phyloP scores from a whole-genome alignment of 177 flowering plant species.

The Tripterygium wilfordii region DNA sequence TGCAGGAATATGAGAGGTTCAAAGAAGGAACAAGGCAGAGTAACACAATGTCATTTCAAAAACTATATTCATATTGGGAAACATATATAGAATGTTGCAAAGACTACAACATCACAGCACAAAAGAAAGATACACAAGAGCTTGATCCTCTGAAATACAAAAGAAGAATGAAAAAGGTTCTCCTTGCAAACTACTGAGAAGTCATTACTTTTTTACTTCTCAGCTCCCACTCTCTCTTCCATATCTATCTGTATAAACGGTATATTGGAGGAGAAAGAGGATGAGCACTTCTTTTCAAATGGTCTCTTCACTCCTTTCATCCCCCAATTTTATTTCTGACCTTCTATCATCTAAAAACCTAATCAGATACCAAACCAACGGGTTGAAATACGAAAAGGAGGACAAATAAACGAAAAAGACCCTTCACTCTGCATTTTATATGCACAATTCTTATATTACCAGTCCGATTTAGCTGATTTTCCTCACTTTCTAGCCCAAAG shows the following conservation, averaged over 20 bases:
- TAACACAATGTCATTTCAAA: conserved; percentile 11
- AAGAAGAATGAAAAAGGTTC: conserved; percentile 14
- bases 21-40: conserved; percentile 4
- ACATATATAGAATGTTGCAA: conserved; percentile 29
- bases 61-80: conserved; percentile 25
- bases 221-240: conserved; percentile 17
- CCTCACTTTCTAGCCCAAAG: conserved; percentile 30
- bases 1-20: too few relatives aligned
- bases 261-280: conserved; percentile 74
- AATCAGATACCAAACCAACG: conserved; percentile 22
- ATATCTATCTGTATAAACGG: conserved; percentile 18
- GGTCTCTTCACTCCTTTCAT: conserved; percentile 90
- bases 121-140: conserved; percentile 6
- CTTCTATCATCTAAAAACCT: conserved; percentile 15
- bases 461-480: conserved; percentile 3
- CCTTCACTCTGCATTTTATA: conserved; percentile 23
- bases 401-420: conserved; percentile 9
- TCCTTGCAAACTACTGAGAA: conserved; percentile 11
- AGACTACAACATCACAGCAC: conserved; percentile 44
- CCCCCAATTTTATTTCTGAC: conserved; percentile 35
- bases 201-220: conserved; percentile 12
- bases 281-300: conserved; percentile 60
- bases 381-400: too few relatives aligned
- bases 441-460: conserved; percentile 44
- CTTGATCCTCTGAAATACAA: conserved; percentile 18